phyloP scores from a whole-genome alignment of 768 basidiomycete genomes.

The Amanita subjunquillea region DNA sequence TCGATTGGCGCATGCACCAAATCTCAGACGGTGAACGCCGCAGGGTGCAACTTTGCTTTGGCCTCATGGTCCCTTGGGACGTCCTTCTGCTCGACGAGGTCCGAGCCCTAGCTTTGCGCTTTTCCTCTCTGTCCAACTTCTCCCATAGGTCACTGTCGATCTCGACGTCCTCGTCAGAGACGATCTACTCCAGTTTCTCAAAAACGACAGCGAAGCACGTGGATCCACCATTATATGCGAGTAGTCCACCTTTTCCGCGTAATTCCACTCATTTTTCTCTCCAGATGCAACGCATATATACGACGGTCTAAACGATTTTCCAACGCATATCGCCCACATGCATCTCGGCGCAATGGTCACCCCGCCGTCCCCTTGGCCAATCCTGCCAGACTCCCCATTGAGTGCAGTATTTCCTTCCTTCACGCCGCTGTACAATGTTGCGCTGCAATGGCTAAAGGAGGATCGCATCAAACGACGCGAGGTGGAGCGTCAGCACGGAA shows the following conservation, averaged over 20 bases:
- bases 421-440: conserved; percentile 54
- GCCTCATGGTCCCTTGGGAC: conserved; percentile 92
- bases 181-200: conserved; percentile 83
- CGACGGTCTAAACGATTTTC: conserved; percentile 85
- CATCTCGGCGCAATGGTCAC: conserved; percentile 68
- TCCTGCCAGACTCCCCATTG: conserved; percentile 16
- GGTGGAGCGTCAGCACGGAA: conserved; percentile 47
- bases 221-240: conserved; percentile 82
- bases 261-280: not conserved
- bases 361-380: conserved; percentile 62
- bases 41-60: conserved; percentile 87
- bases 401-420: conserved; percentile 13
- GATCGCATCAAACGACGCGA: conserved; percentile 60
- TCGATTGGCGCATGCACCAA: conserved; percentile 93
- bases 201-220: conserved; percentile 66
- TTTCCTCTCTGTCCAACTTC: not conserved
- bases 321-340: conserved; percentile 91
- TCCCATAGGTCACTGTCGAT: conserved; percentile 82
- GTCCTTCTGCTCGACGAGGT: conserved; percentile 93
- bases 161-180: conserved; percentile 92
- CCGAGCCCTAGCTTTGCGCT: conserved; percentile 5
- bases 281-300: conserved; percentile 96
- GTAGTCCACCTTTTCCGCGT: conserved; percentile 13
- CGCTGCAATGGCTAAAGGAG: conserved; percentile 79
- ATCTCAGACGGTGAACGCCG: conserved; percentile 96